These are phyloP conservation scores for Tolypocladium inflatum DNA, from an alignment of 2,329 filamentous ascomycete genomes.

Conservation along the genomic window DNA sequence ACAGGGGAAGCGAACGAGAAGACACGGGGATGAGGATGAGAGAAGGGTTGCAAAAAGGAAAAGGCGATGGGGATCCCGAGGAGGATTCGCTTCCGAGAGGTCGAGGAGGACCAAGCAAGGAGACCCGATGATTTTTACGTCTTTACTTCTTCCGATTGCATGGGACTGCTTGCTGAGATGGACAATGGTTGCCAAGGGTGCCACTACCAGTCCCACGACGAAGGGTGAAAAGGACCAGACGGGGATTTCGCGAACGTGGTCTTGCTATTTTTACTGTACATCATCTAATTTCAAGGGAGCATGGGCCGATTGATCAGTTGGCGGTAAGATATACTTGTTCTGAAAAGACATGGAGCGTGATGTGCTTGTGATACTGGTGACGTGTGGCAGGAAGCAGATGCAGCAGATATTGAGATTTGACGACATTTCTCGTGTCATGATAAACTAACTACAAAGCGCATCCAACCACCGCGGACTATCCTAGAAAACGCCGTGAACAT, in stretches of 20 bases:
- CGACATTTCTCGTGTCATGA: neutral
- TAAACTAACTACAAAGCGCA: neutral
- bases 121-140: conserved; percentile 5
- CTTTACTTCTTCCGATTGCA: neutral
- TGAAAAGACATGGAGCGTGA: neutral
- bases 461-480: neutral
- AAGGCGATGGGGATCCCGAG: neutral
- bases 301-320: conserved; percentile 6
- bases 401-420: no score
- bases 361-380: neutral
- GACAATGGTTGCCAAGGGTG: neutral
- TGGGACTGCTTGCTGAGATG: neutral
- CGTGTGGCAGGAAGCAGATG: neutral
- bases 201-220: neutral
- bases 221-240: neutral
- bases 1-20: neutral
- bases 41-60: neutral
- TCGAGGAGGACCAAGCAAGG: conserved; percentile 7
- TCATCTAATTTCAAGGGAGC: conserved; percentile 12
- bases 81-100: conserved; percentile 4
- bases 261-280: conserved; percentile 12
- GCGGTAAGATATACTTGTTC: conserved; percentile 8
- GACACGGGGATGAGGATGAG: neutral
- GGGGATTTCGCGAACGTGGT: neutral
- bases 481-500: neutral